Conservation (phyloP, 2,329 filamentous ascomycete species). For the Ophiocordyceps robertsii region DNA sequence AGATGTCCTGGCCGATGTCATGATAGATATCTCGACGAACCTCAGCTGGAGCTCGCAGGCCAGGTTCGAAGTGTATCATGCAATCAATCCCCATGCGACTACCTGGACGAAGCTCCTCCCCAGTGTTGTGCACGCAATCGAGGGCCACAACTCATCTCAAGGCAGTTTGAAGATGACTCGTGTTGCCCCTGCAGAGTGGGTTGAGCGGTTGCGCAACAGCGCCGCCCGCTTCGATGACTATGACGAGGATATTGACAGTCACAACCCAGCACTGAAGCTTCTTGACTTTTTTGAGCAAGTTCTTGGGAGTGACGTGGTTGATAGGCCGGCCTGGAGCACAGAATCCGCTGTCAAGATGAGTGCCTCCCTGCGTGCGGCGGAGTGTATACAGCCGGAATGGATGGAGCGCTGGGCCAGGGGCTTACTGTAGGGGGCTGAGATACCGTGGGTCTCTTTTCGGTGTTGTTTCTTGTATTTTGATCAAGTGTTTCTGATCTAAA, state of each 20-base stretch:
- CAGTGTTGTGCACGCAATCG: not conserved
- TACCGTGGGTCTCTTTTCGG: too few relatives aligned
- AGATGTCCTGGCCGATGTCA: slow-evolving; percentile 1
- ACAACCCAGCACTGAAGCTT: slow-evolving; percentile 3
- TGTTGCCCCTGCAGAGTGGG: slow-evolving; percentile 1
- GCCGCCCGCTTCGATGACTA: not conserved
- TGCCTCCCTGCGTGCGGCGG: not conserved
- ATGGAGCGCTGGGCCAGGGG: slow-evolving; percentile 2
- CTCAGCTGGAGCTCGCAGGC: not conserved
- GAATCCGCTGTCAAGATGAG: not conserved
- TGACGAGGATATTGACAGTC: not conserved
- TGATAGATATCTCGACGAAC: not conserved
- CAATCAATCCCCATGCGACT: slow-evolving; percentile 2
- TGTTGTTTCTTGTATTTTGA: too few relatives aligned
- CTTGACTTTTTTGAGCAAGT: slow-evolving; percentile 2
- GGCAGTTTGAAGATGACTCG: not conserved
- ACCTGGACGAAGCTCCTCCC: slow-evolving; percentile 2
- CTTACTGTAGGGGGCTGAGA: not conserved
- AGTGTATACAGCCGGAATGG: slow-evolving; percentile 3
- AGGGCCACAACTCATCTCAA: not conserved
- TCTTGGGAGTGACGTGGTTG: not conserved
- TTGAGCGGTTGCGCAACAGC: not conserved
- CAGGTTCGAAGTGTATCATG: slow-evolving; percentile 1
- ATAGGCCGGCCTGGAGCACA: not conserved
- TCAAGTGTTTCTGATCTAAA: too few relatives aligned